Evolutionary conservation across 805 yeast species (phyloP).

Genomic region (Candida piceae): DNA sequence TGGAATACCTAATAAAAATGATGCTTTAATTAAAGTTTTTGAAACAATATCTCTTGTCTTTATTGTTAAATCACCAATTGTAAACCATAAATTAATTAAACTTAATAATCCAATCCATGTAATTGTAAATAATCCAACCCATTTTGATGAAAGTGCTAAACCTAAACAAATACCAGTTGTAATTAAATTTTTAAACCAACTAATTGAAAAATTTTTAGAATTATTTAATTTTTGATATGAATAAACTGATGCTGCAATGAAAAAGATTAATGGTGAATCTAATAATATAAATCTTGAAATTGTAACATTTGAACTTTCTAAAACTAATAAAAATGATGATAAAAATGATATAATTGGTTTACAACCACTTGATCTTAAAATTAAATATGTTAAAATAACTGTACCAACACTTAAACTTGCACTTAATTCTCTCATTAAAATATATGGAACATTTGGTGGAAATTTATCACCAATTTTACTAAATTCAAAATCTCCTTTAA

Average conservation of each 20-base stretch:
- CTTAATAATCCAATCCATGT: constrained; percentile 71
- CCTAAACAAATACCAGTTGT: constrained; percentile 71
- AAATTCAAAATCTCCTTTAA: constrained; percentile 65
- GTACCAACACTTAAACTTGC: constrained; percentile 67
- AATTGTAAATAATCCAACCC: constrained; percentile 81
- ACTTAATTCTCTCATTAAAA: constrained; percentile 63
- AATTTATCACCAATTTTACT: constrained; percentile 58
- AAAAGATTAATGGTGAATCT: constrained; percentile 72
- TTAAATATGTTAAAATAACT: constrained; percentile 57
- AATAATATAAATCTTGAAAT: constrained; percentile 70
- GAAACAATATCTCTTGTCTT: constrained; percentile 37
- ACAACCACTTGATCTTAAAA: constrained; percentile 68
- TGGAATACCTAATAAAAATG: constrained; percentile 55
- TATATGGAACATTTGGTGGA: constrained; percentile 60
- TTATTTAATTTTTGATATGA: constrained; percentile 62
- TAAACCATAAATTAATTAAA: constrained; percentile 60
- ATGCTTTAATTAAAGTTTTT: constrained; percentile 49
- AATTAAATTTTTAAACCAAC: constrained; percentile 55
- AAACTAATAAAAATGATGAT: constrained; percentile 49
- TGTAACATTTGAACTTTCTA: constrained; percentile 68
- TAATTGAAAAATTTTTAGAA: constrained; percentile 52
- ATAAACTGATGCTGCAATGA: constrained; percentile 67
- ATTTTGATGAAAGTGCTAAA: constrained; percentile 67
- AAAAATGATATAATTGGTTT: constrained; percentile 56
- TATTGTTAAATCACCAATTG: constrained; percentile 63